Base-by-base conservation (phyloP, 257 asterid genomes). In the Ophiorrhiza pumila region DNA sequence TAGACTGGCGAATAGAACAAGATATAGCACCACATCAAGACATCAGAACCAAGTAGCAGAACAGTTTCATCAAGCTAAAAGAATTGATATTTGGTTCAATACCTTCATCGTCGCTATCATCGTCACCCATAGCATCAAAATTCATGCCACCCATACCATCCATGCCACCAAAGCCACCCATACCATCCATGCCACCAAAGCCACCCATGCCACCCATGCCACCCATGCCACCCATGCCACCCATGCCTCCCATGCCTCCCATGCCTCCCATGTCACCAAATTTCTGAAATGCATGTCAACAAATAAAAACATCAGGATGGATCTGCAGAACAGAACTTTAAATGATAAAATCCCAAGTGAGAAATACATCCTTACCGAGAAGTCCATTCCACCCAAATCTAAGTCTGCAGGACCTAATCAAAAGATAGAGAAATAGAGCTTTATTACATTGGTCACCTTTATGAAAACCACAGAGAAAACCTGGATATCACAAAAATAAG, bases 331-430 rank as follows among this genome's bases (percentile, higher is more conserved):
- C 17, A 42, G 56, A 58, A 31, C 14, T 4, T 25, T 4, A 57
- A 5, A 53, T 4, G 17, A 13, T 29, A 11, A 20, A 69, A 6
- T 29, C 27, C 52, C 17, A 42, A 34, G 4, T 60, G 50, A 35
- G 6, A 56, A 41, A 10, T 35, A 53, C 43, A 37, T 17, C 61
- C 87, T 83, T 82, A 93, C 98, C 20, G 98, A 93, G 86, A 93
- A 93, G 79, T 91, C 98, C 98, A 93, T 93, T 43, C 94, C 93
- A 64, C 97, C 95, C 84, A 84, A 9, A 79, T 93, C 98, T 55
- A 85, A 5, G 73, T 93, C 96, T 20, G 85, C 74, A 20, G 98
- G 90, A 74, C 92, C 98, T 91, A 85, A 59, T 77, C 35, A 22
- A 73, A 65, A 55, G 43, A 63, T 20, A 57, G 62, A 41, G 66